Evolutionary conservation across 331 rosid genomes (phyloP).

Genomic region (Dryas integrifolia): DNA sequence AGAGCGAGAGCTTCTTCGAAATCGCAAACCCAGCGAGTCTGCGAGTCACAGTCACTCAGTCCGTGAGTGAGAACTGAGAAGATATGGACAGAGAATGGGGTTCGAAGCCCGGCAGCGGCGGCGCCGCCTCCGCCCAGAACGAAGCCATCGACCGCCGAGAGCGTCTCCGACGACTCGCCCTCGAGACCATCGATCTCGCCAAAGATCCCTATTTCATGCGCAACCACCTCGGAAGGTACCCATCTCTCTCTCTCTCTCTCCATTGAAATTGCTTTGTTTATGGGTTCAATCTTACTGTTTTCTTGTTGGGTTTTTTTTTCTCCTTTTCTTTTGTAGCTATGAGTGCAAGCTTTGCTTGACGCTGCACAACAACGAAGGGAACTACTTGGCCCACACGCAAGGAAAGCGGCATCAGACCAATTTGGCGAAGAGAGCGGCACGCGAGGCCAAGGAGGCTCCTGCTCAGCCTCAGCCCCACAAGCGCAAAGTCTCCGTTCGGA

Average conservation of each 20-base stretch:
- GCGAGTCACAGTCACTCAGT: not conserved
- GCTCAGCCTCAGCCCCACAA: slow-evolving; percentile 97
- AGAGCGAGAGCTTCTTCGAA: not conserved
- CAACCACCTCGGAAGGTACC: slow-evolving; percentile 78
- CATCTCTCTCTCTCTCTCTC: not conserved
- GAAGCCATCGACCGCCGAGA: slow-evolving; percentile 97
- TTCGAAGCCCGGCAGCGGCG: slow-evolving; percentile 97
- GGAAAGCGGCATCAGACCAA: slow-evolving; percentile 80
- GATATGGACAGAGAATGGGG: slow-evolving; percentile 97
- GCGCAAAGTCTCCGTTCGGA: slow-evolving; percentile 73
- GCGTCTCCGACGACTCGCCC: slow-evolving; percentile 91
- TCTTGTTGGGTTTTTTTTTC: not conserved
- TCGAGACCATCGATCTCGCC: slow-evolving; percentile 94
- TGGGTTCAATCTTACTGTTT: not conserved
- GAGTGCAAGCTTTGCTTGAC: slow-evolving; percentile 95
- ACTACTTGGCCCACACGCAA: slow-evolving; percentile 93
- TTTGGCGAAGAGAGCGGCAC: slow-evolving; percentile 80
- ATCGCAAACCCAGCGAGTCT: not conserved
- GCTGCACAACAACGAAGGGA: slow-evolving; percentile 92
- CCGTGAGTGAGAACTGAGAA: not conserved
- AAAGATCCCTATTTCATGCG: slow-evolving; percentile 99
- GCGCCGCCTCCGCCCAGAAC: slow-evolving; percentile 93
- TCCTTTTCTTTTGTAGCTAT: slow-evolving; percentile 41
- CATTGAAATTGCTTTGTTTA: no score
- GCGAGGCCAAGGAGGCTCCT: slow-evolving; percentile 88